Base-by-base conservation (phyloP, 352 stramenopile species). In the Globisporangium paroecandrum region DNA sequence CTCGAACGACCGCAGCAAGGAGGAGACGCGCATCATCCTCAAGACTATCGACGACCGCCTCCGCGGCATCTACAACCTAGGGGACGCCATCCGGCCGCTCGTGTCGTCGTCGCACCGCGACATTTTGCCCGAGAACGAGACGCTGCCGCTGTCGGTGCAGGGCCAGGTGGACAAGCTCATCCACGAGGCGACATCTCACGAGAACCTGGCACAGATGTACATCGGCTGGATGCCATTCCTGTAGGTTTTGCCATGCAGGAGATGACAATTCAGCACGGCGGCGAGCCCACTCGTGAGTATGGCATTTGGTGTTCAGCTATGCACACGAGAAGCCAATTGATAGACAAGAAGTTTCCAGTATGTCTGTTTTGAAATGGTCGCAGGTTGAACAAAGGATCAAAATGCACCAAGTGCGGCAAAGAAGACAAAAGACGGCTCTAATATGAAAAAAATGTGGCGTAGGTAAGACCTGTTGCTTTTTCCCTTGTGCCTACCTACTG, bases 131-230 rank as follows among this genome's bases (percentile, higher is more conserved):
- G 84, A 93, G 61, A 90, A 79, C 46, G 90, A 97, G 43, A 88
- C 91, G 3, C 74, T 98, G n/a, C 90, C 94, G 20, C 79, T 98
- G 12, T 98, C 91, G 22, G 92, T 98, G 3, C 85, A 96, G 69
- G 95, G 95, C 12, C 93, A 98, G 80, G 93, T 98, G 20, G 89
- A 98, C 65, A 95, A 96, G 49, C 83, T 98, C 34, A 98, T 98
- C 65, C 79, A 97, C 38, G 95, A 98, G 69, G 93, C 95, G 15
- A 98, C 91, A 0, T 85, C 88, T 7, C 78, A 93, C 51, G 88
- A 96, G 69, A 98, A 98, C 65, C 84, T 98, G 41, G 89, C 90
- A 32, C 89, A 97, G 71, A 98, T 98, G 94, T 98, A 98, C 77
- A 96, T 98, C 61, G 95, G 95, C 13, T 98, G 93, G 94, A 98